Conservation (phyloP, 257 asterid genomes). For the Eustoma russellianum region DNA sequence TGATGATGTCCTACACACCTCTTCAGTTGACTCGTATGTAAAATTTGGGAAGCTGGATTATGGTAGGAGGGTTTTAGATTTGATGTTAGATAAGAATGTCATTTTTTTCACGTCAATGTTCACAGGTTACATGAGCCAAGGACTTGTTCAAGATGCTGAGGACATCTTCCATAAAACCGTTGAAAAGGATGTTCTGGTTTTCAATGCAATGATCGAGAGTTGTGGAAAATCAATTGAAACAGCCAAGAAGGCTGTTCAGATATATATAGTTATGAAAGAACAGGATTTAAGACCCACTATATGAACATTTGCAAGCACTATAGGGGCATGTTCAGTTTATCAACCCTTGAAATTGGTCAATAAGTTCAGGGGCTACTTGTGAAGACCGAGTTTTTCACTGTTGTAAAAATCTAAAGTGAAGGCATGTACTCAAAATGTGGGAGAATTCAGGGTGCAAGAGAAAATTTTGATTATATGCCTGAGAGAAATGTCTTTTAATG, state of each 20-base stretch:
- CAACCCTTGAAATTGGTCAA: constrained; percentile 59
- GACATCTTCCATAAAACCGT: constrained; percentile 46
- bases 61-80: constrained; percentile 69
- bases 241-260: constrained; percentile 55
- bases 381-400: constrained; percentile 40
- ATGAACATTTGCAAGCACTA: constrained; percentile 72
- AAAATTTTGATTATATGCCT: constrained; percentile 58
- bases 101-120: constrained; percentile 80
- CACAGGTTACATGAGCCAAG: constrained; percentile 74
- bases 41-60: constrained; percentile 44
- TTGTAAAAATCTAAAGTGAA: constrained; percentile 67
- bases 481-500: constrained; percentile 65
- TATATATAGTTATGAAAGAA: constrained; percentile 59
- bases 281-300: constrained; percentile 42
- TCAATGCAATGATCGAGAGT: constrained; percentile 97
- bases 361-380: constrained; percentile 61
- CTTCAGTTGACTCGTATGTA: constrained; percentile 67
- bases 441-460: constrained; percentile 58
- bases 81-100: constrained; percentile 59
- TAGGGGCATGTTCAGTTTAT: constrained; percentile 82
- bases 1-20: constrained; percentile 76
- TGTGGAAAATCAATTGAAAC: constrained; percentile 59
- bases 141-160: constrained; percentile 53
- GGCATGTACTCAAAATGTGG: constrained; percentile 93
- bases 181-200: constrained; percentile 71